Conservation (phyloP, 371 early-diverging fungal genomes). For the Basidiobolus meristosporus region DNA sequence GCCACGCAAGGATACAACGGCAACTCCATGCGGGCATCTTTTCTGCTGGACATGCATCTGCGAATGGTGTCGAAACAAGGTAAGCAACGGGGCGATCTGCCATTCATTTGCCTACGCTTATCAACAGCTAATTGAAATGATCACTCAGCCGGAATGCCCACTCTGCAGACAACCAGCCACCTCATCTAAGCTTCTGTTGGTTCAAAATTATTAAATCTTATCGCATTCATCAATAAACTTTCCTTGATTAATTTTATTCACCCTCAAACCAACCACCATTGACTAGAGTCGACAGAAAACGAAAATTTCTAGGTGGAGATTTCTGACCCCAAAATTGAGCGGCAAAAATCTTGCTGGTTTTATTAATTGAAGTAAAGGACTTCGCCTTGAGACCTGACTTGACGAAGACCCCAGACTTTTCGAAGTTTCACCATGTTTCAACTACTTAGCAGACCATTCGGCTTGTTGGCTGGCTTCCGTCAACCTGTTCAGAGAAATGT, state of each 20-base stretch:
- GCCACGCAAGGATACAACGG: slow-evolving; percentile 46
- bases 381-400: too few relatives aligned
- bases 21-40: slow-evolving; percentile 82
- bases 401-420: too few relatives aligned
- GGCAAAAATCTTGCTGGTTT: too few relatives aligned
- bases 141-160: slow-evolving; percentile 6
- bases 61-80: slow-evolving; percentile 82
- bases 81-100: slow-evolving; percentile 7
- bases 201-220: slow-evolving; percentile 5
- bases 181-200: slow-evolving; percentile 3
- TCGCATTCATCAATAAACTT: slow-evolving; percentile 1
- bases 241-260: not conserved
- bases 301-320: too few relatives aligned
- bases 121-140: not conserved
- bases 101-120: not conserved
- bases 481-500: too few relatives aligned
- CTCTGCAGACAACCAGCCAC: slow-evolving; percentile 4
- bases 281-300: too few relatives aligned
- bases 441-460: too few relatives aligned
- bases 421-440: too few relatives aligned
- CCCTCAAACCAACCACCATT: too few relatives aligned
- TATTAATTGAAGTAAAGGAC: too few relatives aligned
- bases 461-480: too few relatives aligned
- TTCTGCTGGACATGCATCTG: slow-evolving; percentile 85
- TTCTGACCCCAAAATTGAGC: too few relatives aligned